phyloP scores from a whole-genome alignment of 768 basidiomycete species.

The Symmetrospora coprosmae region DNA sequence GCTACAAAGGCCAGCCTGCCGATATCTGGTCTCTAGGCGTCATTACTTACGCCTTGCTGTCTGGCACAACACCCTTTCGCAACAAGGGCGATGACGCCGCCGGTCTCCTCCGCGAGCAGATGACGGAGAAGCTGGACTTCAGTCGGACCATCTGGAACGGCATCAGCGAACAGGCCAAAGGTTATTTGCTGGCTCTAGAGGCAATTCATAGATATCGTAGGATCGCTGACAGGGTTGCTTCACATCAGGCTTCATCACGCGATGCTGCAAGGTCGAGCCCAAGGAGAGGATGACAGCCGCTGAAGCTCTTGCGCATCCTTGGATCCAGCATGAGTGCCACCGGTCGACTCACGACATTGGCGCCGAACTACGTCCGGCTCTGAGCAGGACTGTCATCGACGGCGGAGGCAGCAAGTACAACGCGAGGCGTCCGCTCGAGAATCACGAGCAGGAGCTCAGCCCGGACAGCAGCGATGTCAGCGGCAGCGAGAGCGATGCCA shows the following conservation, averaged over 20 bases:
- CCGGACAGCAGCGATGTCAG: no score
- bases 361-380: neutral
- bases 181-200: neutral
- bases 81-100: neutral
- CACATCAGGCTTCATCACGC: conserved; percentile 70
- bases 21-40: conserved; percentile 89
- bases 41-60: conserved; percentile 71
- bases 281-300: conserved; percentile 55
- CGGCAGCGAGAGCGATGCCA: no score
- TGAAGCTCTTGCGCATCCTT: conserved; percentile 49
- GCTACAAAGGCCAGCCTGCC: conserved; percentile 58
- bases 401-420: no score
- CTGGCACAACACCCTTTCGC: conserved; percentile 9
- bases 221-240: conserved; percentile 38
- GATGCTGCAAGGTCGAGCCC: conserved; percentile 59
- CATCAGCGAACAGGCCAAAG: conserved; percentile 12
- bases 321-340: neutral
- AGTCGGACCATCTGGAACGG: conserved; percentile 1
- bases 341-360: conserved; percentile 1
- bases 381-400: no score
- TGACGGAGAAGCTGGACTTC: neutral
- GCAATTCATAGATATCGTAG: neutral
- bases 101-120: neutral
- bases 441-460: no score
- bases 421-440: no score